These are phyloP conservation scores for Keithomyces neogunnii DNA, from an alignment of 2,329 filamentous ascomycete species.

Conservation along the genomic window DNA sequence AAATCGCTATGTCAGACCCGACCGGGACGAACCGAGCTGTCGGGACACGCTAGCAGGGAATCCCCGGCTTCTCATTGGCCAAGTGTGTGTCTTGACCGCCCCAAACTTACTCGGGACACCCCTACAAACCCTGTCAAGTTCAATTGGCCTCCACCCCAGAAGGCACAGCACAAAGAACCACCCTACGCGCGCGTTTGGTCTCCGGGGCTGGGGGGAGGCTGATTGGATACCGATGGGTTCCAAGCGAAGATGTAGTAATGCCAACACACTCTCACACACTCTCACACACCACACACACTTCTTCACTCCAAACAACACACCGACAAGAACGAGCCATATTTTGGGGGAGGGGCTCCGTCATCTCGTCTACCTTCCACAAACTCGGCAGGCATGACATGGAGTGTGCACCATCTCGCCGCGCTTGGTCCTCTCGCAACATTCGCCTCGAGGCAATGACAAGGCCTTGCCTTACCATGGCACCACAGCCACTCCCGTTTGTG, in stretches of 20 bases:
- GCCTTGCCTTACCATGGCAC: not conserved
- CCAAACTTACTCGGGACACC: conserved; percentile 6
- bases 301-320: not conserved
- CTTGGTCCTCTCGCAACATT: not conserved
- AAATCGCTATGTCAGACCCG: conserved; percentile 6
- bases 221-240: conserved; percentile 21
- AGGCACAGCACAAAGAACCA: conserved; percentile 9
- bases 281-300: not conserved
- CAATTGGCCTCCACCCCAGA: conserved; percentile 20
- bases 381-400: not conserved
- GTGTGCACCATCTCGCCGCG: not conserved
- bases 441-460: not conserved
- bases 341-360: not conserved
- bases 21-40: conserved; percentile 25
- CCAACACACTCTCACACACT: conserved; percentile 17
- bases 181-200: conserved; percentile 22
- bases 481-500: not conserved
- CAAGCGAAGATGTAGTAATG: conserved; percentile 19
- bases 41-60: conserved; percentile 26
- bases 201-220: conserved; percentile 9
- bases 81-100: not conserved
- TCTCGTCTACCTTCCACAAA: not conserved
- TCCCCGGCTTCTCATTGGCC: conserved; percentile 12
- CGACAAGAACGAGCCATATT: not conserved
- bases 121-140: conserved; percentile 7